phyloP scores from a whole-genome alignment of 768 basidiomycete species.

The Trametes meyenii region DNA sequence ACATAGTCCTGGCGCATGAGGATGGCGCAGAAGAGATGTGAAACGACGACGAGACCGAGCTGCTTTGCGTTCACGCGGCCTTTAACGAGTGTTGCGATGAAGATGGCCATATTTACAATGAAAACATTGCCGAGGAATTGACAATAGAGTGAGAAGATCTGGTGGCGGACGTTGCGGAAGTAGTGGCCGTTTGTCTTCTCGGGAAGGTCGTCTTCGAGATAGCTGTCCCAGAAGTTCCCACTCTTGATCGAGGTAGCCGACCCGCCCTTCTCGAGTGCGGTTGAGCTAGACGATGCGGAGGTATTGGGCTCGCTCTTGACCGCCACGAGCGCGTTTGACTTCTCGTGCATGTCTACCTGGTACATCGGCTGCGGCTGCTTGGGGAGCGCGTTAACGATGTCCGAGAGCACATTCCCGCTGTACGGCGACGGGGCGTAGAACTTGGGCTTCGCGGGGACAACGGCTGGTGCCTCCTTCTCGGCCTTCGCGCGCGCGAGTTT shows the following conservation, averaged over 20 bases:
- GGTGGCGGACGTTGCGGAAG: constrained; percentile 57
- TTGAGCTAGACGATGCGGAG: constrained; percentile 24
- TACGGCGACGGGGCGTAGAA: constrained; percentile 28
- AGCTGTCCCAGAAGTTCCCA: constrained; percentile 49
- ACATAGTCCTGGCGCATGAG: constrained; percentile 55
- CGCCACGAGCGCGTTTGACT: constrained; percentile 26
- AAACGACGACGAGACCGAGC: constrained; percentile 42
- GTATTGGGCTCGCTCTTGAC: constrained; percentile 1
- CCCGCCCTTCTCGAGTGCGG: constrained; percentile 33
- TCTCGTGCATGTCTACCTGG: constrained; percentile 34
- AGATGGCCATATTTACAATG: constrained; percentile 49
- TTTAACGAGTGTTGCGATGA: constrained; percentile 40
- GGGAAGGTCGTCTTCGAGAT: constrained; percentile 52
- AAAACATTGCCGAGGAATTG: constrained; percentile 58
- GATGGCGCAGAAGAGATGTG: constrained; percentile 49
- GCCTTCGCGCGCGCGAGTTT: constrained; percentile 9
- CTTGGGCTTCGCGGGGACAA: constrained; percentile 17
- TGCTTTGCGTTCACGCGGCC: constrained; percentile 35
- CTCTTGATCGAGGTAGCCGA: constrained; percentile 30
- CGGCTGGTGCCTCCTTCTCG: constrained; percentile 7
- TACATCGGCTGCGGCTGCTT: constrained; percentile 34
- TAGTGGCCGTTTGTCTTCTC: constrained; percentile 51
- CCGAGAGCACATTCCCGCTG: constrained; percentile 24
- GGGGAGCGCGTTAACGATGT: constrained; percentile 24
- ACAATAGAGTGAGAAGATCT: constrained; percentile 57